Evolutionary conservation across 2,329 filamentous ascomycete genomes (phyloP), one percentile per base, ranked within the genome.

Genomic region (Alternaria sp.): DNA sequence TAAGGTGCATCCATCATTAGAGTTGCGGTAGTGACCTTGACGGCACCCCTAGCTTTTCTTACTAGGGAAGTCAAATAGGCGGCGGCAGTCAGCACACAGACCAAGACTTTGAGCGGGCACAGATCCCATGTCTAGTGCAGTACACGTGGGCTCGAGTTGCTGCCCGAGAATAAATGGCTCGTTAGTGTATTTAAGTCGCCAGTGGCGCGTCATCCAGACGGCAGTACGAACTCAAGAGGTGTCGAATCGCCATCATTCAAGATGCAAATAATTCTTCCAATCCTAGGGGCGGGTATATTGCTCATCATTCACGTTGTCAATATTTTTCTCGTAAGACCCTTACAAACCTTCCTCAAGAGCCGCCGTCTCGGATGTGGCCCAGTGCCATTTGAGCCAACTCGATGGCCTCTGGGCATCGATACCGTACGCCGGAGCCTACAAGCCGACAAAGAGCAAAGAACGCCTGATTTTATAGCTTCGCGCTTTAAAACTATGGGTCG

Each of bases 381-480:
- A 12, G 43, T 59, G 3, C 51, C 36, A 43, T 9, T 32, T 2
- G 56, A 59, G 34, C 49, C 36, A 3, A 42, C 36, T 20, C 28
- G 28, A 47, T 54, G 43, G 26, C 56, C 51, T 34, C 36, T 59
- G 6, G 56, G 56, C 5, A 48, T 59, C 34, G 51, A 59, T 20
- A 42, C 32, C 5, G 36, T 59, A 34, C 26, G 26, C 26, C 51
- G 43, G 6, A 16, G 26, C 14, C 20, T 59, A 8, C 34, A 7
- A 39, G 56, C 56, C 28, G 56, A 59, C 20, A 26, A 20, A 41
- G 56, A 59, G 26, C 56, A 59, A 54, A 18, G 49, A 20, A 59
- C 51, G 4, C 56, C 56, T 18, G 56, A 59, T 8, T 59, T 48
- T 16, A 20, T 59, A 6, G 16, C 43, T n/a, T 20, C 42, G 2